Percentiles rank a stretch among this genome's conserved stretches.
Conservation (phyloP, 306 rosid species). For the Prinsepia uniflora region DNA sequence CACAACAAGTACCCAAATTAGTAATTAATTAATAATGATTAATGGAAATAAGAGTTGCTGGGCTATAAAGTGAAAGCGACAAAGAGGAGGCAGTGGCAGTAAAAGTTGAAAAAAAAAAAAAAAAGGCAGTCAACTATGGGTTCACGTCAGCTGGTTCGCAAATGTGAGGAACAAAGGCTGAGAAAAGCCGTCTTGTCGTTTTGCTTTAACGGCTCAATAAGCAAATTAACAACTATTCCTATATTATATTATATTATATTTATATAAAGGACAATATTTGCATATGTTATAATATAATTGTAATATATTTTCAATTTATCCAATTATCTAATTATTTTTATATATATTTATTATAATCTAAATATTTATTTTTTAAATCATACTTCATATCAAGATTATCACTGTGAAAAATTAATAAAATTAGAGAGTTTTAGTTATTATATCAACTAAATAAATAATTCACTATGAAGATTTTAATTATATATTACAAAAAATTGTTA, state of each 20-base stretch:
- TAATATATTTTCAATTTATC: no score
- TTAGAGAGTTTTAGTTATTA: no score
- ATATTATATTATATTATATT: not conserved
- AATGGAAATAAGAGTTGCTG: no score
- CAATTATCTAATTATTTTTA: no score
- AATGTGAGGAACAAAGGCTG: constrained; percentile 57
- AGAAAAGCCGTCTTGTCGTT: constrained; percentile 67
- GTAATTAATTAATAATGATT: not conserved
- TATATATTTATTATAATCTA: no score
- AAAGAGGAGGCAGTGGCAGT: constrained; percentile 24
- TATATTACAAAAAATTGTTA: no score
- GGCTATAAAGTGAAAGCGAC: constrained; percentile 46
- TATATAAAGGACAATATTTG: not conserved
- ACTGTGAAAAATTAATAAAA: no score
- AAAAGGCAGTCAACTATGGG: constrained; percentile 54
- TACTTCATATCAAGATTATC: no score
- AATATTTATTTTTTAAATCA: no score
- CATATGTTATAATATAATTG: not conserved
- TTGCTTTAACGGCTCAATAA: constrained; percentile 54
- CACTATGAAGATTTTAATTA: no score
- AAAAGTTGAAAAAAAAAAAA: not conserved
- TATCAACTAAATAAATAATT: no score
- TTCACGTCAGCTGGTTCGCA: constrained; percentile 53
- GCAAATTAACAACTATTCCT: not conserved
- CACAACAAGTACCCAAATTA: not conserved